Evolutionary conservation across 1,284 basidiomycete species (phyloP), one percentile per base, ranked within the genome.

Genomic region (Quambalaria eucalypti): DNA sequence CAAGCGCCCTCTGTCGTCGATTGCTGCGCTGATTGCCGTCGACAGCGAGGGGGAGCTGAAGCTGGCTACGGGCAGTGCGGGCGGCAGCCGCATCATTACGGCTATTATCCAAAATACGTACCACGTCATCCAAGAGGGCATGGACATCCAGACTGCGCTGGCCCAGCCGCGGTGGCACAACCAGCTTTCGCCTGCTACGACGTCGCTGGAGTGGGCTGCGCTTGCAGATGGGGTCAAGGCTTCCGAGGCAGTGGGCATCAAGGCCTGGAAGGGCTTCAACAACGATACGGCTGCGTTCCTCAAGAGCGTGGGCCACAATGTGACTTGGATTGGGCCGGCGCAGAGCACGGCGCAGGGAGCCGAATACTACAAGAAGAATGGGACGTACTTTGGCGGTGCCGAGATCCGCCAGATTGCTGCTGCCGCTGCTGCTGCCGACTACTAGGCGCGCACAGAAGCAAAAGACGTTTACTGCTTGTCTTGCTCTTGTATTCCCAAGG

Each of bases 151-250:
- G 19, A n/a, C 14, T 31, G 39, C 54, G 10, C 50, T 40, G 16
- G 74, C 70, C 2, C 67, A 66, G 10, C 71, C 78, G 0, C 67
- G 78, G 30, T 79, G 78, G 78, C 78, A 79, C 63, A 74, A 79
- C 58, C 78, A 79, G 64, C 66, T 79, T 19, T 55, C 52, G 16
- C 71, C 71, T 8, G 55, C 56, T 40, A 57, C 50, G 25, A 78
- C 77, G 12, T 66, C 61, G 23, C 70, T 78, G 47, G 78, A 79
- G 55, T 68, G 61, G 23, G 52, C 64, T 1, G 59, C 62, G 44
- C 42, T 21, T 2, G 42, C 42, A 23, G 42, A 46, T 25, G 42
- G 42, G n/a, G 25, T 46, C 42, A 46, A 12, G 4, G 42, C 19
- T 14, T 19, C 42, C 16, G 16, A 46, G 42, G 42, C 42, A 2